A percentile compares a stretch with the other conserved stretches of the same genome.
Conservation (phyloP, 495 filamentous ascomycete species). For the Lasiosphaeriaceae sp. region DNA sequence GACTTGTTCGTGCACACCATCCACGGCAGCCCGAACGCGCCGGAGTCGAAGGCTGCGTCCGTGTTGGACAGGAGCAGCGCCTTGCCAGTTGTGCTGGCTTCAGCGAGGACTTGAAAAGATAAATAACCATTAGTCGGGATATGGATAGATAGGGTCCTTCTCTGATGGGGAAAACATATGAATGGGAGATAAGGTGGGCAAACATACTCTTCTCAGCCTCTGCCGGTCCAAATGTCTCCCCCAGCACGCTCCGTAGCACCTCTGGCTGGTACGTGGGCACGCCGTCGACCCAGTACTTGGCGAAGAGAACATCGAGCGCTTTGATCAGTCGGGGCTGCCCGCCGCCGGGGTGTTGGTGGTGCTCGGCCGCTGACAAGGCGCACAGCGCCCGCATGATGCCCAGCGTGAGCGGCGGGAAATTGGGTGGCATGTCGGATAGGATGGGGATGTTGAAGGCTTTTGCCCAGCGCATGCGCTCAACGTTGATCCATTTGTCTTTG, state of each 20-base stretch:
- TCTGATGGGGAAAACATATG: background rate
- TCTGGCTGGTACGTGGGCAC: conserved; percentile 47
- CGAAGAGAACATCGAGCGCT: conserved; percentile 49
- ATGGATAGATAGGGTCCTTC: background rate
- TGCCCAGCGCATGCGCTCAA: conserved; percentile 61
- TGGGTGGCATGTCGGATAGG: conserved; percentile 39
- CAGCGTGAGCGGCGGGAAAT: conserved; percentile 59
- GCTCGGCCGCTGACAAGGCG: conserved; percentile 25
- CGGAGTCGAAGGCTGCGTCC: conserved; percentile 52
- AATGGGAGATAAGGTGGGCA: background rate
- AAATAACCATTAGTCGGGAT: background rate
- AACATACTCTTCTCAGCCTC: conserved; percentile 38
- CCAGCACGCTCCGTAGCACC: conserved; percentile 44
- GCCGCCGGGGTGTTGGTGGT: background rate
- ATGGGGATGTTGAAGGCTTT: conserved; percentile 59
- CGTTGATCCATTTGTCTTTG: conserved; percentile 61
- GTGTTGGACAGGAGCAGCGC: conserved; percentile 51
- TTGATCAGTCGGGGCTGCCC: conserved; percentile 42
- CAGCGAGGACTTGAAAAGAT: conserved; percentile 22
- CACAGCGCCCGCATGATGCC: conserved; percentile 47
- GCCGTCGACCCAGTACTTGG: conserved; percentile 56
- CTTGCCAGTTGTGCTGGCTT: conserved; percentile 47
- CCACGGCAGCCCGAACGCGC: conserved; percentile 73
- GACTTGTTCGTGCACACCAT: conserved; percentile 57
- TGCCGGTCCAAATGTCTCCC: conserved; percentile 46